Conservation (phyloP, 2,329 filamentous ascomycete genomes). For the Paraphaeosphaeria sporulosa region DNA sequence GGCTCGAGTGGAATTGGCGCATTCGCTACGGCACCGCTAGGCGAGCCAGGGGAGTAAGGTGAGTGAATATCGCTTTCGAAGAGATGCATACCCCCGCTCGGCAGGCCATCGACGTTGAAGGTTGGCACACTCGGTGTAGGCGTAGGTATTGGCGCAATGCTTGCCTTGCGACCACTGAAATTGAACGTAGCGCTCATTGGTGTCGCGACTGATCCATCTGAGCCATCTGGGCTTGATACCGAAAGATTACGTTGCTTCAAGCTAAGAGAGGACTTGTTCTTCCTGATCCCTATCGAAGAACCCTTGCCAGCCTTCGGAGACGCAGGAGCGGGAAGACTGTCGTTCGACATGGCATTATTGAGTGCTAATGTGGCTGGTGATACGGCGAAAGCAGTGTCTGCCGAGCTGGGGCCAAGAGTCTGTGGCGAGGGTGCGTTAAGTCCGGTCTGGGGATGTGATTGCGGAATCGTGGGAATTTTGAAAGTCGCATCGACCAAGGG, state of each 20-base stretch:
- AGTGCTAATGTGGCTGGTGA: slow-evolving; percentile 48
- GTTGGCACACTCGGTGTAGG: slow-evolving; percentile 72
- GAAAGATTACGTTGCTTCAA: slow-evolving; percentile 79
- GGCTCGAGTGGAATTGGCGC: slow-evolving; percentile 84
- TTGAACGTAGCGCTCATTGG: slow-evolving; percentile 74
- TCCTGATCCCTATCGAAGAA: slow-evolving; percentile 48
- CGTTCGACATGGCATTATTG: slow-evolving; percentile 52
- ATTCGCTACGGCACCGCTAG: slow-evolving; percentile 67
- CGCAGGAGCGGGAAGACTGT: slow-evolving; percentile 48
- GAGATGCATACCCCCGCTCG: slow-evolving; percentile 74
- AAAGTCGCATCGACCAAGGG: slow-evolving; percentile 36
- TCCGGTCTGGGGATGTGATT: slow-evolving; percentile 30
- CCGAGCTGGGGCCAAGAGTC: slow-evolving; percentile 48
- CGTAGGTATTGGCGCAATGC: slow-evolving; percentile 68
- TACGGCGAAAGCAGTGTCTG: slow-evolving; percentile 51
- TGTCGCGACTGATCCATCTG: slow-evolving; percentile 75
- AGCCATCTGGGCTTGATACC: slow-evolving; percentile 64
- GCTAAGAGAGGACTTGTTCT: slow-evolving; percentile 65
- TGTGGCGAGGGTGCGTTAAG: slow-evolving; percentile 43
- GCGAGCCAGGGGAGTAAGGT: slow-evolving; percentile 68
- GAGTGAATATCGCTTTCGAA: slow-evolving; percentile 86
- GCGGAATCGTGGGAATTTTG: slow-evolving; percentile 44
- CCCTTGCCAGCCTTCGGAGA: slow-evolving; percentile 45
- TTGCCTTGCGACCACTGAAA: slow-evolving; percentile 55
- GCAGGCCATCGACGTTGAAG: slow-evolving; percentile 65